Base-by-base conservation (phyloP, 1,284 basidiomycete species). In the Vanrija pseudolonga region DNA sequence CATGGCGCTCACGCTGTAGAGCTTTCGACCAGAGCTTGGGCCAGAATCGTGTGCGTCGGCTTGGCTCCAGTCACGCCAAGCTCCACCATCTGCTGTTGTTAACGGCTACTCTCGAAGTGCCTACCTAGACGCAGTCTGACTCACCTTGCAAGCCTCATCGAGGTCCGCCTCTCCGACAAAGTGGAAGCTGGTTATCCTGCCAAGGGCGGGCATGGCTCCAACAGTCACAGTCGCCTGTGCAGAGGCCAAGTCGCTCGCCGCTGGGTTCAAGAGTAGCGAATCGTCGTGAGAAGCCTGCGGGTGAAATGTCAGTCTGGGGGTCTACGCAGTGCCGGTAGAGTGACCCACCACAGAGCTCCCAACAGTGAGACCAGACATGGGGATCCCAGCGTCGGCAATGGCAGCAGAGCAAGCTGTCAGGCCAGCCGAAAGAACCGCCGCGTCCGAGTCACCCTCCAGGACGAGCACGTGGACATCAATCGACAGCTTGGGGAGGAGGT, bases 391-490 rank as follows among this genome's bases (percentile, higher is more conserved):
- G 45, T 76, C 74, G 5, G 74, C 74, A 6, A 98, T 80, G 0
- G 96, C 94, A 1, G 90, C 85, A 63, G 89, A 91, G 0, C 93
- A 91, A 12, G 94, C 94, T 4, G 91, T 85, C 14, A 88, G 81
- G 1, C 88, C 90, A 5, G 89, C 84, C 0, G 88, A 84, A n/a
- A 94, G 81, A 60, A 90, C 90, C 20, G 85, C 84, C 67, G 92
- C 87, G 17, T 88, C 80, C 4, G 89, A 89, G 69, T 97, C 93
- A 11, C 87, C 86, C 76, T 99, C 93, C 36, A 99, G 85, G 19
- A 99, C 81, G 15, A 86, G 88, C 43, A 99, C 77, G 74, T 90
- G 94, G 26, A 98, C 80, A 76, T 98, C 96, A 64, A 98, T 85
- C 8, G 87, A 87, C 0, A 92, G 89, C 75, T 98, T 99, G 8